Conservation (phyloP, 169 alveolate species). For the Perkinsus olseni region DNA sequence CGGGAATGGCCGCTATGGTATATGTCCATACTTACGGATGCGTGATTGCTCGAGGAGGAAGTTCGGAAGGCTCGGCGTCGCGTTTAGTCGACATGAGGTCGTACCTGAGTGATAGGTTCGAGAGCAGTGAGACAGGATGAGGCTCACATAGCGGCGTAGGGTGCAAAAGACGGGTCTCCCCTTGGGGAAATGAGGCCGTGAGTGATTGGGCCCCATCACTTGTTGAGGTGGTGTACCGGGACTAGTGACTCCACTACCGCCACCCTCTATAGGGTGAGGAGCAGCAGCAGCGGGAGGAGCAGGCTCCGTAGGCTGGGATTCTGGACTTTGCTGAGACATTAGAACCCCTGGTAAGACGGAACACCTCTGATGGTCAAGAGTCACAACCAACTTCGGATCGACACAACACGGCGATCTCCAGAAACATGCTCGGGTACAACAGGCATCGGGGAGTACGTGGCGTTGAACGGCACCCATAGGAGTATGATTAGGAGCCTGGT, state of each 20-base stretch:
- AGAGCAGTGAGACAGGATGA: not conserved
- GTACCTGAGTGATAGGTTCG: not conserved
- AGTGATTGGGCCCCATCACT: not conserved
- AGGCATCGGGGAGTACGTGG: no score
- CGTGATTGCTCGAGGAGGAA: not conserved
- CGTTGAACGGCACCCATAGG: no score
- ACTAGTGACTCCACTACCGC: not conserved
- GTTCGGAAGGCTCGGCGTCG: not conserved
- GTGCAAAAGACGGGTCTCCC: not conserved
- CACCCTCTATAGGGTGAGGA: not conserved
- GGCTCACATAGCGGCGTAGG: not conserved
- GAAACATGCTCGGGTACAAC: no score
- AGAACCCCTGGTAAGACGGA: no score
- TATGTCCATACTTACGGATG: not conserved
- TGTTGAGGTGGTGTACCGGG: not conserved
- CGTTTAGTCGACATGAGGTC: not conserved
- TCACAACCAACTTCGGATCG: no score
- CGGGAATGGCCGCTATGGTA: no score
- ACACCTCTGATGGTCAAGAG: no score
- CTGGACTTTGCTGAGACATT: no score
- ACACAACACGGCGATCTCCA: no score
- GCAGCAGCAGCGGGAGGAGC: not conserved
- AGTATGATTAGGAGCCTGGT: no score
- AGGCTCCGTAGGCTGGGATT: not conserved
- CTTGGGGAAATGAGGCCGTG: not conserved